Evolutionary conservation across 306 rosid species (phyloP), one percentile per base, ranked within the genome.

Genomic region (Hippophae tibetana): DNA sequence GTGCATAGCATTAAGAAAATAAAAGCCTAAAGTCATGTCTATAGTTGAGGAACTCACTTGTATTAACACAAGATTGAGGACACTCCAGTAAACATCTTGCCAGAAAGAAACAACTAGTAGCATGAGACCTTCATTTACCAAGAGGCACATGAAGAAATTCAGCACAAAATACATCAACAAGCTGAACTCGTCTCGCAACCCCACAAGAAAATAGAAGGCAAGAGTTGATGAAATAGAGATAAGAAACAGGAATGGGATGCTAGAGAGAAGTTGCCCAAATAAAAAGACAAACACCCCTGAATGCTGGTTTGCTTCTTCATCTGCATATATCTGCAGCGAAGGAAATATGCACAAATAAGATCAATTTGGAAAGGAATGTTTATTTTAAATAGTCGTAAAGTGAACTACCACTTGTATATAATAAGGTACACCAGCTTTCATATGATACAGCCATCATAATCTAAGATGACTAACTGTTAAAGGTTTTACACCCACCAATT

Each of bases 111-210:
- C 82, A 57, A 84, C 73, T 50, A 86, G 70, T 8, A 93, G 88
- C 83, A 93, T 84, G 47, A 93, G 61, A 60, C 99, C 99, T 77
- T 93, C 99, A n/a, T 88, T 93, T 47, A 93, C 82, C 60, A 93
- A 61, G 70, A 93, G 78, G 69, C 88, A 78, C 85, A 86, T 76
- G 79, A 93, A 93, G 79, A 88, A 82, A 65, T 93, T 93, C 69
- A 88, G 86, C 86, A 88, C 95, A 13, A 93, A 93, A 89, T 93
- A 93, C 99, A 93, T 93, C 71, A 93, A 77, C 84, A 93, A 80
- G 79, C 90, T 75, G 72, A 93, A 93, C 60, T 88, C 90, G 60
- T 93, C 99, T 47, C 78, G 76, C 78, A 93, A 78, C 61, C 99
- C 94, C 12, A 88, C 53, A 7, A 93, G 82, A 84, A 93, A 93